Evolutionary conservation across 1,139 yeast genomes (phyloP), one percentile per base, ranked within the genome.

Genomic region (Candida dubliniensis): DNA sequence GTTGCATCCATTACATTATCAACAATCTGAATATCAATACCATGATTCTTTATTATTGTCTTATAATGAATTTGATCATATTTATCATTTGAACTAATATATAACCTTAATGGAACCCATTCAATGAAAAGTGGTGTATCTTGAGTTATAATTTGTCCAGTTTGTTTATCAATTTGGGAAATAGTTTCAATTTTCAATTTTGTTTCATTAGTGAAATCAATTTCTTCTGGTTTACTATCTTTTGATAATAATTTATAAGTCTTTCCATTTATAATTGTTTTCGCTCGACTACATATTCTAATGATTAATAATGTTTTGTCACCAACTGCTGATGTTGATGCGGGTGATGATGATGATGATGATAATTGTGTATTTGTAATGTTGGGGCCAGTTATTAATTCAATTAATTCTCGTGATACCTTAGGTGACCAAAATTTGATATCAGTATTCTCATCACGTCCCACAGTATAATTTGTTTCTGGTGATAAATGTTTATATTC

Each of bases 321-420:
- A 5, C 37, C 38, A 3, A 34, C 18, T 4, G 44, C 36, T 8
- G 23, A 18, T 4, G 23, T 4, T 4, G 23, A 18, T 4, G 23
- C 3, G 5, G 23, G 5, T 18, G 23, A 18, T 5, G 23, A 18
- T 18, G 23, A 18, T 18, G 23, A 5, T 18, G 23, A 18, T 18
- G 23, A 5, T 18, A 5, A 36, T 15, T 1, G 55, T 59, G 26
- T 8, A 11, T 12, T 13, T 4, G 2, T 8, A 7, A 34, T 14
- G 7, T 26, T 13, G 7, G 44, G 37, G 1, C 60, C 66, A 8
- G 45, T 41, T 3, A 44, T 33, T 4, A 53, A 11, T 38, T 57
- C 56, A 31, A 71, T 47, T 39, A 69, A 72, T 18, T 59, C 56
- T 45, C 71, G 56, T 1, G 76, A 66, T 6, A 68, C 64, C 38